Evolutionary conservation across 192 early-diverging fungal genomes (phyloP).

Genomic region (Coemansia erecta): DNA sequence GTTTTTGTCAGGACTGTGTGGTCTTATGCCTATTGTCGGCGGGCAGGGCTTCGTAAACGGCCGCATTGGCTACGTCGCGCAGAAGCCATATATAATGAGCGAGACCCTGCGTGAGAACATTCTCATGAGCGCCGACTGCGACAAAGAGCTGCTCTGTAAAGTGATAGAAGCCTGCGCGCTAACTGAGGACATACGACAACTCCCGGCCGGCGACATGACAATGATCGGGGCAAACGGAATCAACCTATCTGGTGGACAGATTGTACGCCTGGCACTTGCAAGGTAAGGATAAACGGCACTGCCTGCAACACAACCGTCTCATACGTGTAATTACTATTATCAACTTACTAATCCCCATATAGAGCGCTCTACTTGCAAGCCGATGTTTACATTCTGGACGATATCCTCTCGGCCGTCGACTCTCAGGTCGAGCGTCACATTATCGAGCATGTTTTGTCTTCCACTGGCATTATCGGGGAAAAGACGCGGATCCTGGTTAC

Average conservation of each 20-base stretch:
- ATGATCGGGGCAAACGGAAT: conserved; percentile 57
- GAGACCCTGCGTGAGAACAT: conserved; percentile 48
- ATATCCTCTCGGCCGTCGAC: conserved; percentile 66
- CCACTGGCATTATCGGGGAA: background rate
- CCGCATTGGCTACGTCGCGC: conserved; percentile 36
- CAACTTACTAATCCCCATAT: background rate
- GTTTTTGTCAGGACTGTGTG: conserved; percentile 63
- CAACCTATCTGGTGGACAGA: conserved; percentile 59
- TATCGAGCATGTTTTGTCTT: conserved; percentile 42
- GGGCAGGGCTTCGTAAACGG: conserved; percentile 71
- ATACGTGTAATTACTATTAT: too few relatives aligned
- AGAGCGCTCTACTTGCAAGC: conserved; percentile 62
- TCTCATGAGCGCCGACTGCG: conserved; percentile 31
- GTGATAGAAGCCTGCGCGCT: conserved; percentile 34
- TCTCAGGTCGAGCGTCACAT: conserved; percentile 58
- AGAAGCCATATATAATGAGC: conserved; percentile 40
- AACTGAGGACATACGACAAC: conserved; percentile 13
- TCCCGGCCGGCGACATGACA: conserved; percentile 43
- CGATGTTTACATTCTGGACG: conserved; percentile 67
- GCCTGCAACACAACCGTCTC: too few relatives aligned
- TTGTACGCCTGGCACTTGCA: too few relatives aligned
- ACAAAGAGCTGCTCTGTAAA: conserved; percentile 17
- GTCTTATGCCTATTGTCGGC: conserved; percentile 74
- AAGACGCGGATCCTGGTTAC: conserved; percentile 35
- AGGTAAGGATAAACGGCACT: conserved; percentile 11